Evolutionary conservation across 768 basidiomycete species (phyloP), one percentile per base, ranked within the genome.

Genomic region (Rhodotorula kratochvilovae): DNA sequence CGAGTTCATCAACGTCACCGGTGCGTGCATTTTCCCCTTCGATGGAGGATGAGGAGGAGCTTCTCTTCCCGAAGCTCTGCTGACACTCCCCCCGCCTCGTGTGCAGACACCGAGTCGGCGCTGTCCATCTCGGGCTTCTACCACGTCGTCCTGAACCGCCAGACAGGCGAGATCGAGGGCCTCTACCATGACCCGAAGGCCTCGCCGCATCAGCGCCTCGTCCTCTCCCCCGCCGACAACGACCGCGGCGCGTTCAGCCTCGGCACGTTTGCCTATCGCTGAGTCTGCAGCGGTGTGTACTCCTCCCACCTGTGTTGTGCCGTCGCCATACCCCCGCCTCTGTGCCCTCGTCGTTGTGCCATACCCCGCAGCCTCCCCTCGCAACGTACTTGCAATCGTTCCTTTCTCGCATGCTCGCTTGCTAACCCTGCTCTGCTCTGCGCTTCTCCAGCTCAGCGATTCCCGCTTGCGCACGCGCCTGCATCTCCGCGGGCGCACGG

Each of bases 81-180:
- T 58, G 56, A 58, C 56, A 19, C 35, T 42, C 25, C 23, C 48
- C 48, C 27, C 19, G 11, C 8, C n/a, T 10, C 57, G 0, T 29
- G 29, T 8, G 53, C 64, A 69, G 68, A 63, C 23, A 66, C 51
- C 1, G 70, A 74, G 15, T 74, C 73, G 17, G 43, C 64, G 5
- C 69, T 77, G 21, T 60, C 63, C n/a, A 77, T 77, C 68, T 56
- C 66, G 31, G 77, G 77, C 2, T 68, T 67, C 71, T 77, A 77
- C 65, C 66, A 70, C 51, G 48, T 68, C 53, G 67, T 65, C 16
- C 46, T 76, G 29, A 48, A 76, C 42, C 67, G 75, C 21, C 21
- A 46, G 25, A 77, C 70, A 10, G 77, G 77, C 27, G 68, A 27
- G 23, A 62, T 76, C 23, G 74, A 76, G 51, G 68, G 68, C 33